Evolutionary conservation across 331 rosid species (phyloP).

Genomic region (Phaseolus coccineus): DNA sequence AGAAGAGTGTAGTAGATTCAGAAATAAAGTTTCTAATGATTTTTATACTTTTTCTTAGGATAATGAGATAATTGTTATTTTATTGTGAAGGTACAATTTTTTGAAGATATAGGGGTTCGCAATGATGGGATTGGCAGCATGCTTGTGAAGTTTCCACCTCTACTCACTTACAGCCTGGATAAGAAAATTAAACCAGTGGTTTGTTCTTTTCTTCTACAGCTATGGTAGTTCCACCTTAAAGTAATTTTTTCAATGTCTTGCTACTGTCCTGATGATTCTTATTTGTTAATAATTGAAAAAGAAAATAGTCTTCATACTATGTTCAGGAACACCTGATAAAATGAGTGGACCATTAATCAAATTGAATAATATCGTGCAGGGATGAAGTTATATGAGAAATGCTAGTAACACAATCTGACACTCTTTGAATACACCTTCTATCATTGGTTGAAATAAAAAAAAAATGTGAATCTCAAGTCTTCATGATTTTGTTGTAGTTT

Average conservation of each 20-base stretch:
- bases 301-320: not conserved
- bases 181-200: constrained; percentile 97
- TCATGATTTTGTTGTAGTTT: too few relatives aligned
- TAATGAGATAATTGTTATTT: constrained; percentile 41
- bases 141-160: constrained; percentile 91
- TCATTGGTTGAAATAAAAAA: too few relatives aligned
- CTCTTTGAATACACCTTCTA: too few relatives aligned
- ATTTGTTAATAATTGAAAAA: constrained; percentile 6
- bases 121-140: constrained; percentile 89
- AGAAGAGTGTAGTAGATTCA: constrained; percentile 9
- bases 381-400: not conserved
- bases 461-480: too few relatives aligned
- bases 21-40: constrained; percentile 31
- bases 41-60: constrained; percentile 36
- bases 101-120: constrained; percentile 79
- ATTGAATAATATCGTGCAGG: too few relatives aligned
- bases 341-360: not conserved
- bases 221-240: constrained; percentile 18
- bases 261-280: not conserved
- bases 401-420: too few relatives aligned
- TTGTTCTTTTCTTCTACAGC: constrained; percentile 52
- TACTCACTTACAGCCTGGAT: constrained; percentile 87
- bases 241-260: not conserved
- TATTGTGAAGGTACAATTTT: constrained; percentile 72
- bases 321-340: not conserved